phyloP scores from a whole-genome alignment of 1,284 basidiomycete genomes.

The Marasmius fiardii region DNA sequence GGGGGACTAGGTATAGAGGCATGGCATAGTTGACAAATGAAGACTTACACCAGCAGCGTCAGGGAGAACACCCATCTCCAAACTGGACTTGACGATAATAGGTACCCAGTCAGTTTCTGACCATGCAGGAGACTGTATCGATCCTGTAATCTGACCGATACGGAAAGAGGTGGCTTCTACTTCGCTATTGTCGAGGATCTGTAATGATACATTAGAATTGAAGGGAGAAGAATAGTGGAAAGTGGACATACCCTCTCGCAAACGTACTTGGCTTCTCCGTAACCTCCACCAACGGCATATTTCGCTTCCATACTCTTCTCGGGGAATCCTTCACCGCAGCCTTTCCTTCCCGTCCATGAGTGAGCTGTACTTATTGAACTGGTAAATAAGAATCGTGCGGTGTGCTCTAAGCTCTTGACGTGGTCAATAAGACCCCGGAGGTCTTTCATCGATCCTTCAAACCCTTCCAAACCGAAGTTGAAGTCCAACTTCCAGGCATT shows the following conservation, averaged over 20 bases:
- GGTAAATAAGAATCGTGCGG: constrained; percentile 6
- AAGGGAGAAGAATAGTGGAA: not conserved
- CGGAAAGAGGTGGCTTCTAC: constrained; percentile 18
- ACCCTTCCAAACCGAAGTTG: constrained; percentile 23
- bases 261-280: constrained; percentile 22
- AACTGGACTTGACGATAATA: constrained; percentile 18
- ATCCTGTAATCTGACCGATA: constrained; percentile 22
- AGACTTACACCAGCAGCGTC: constrained; percentile 10
- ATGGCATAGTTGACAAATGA: not conserved
- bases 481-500: constrained; percentile 29
- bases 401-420: constrained; percentile 12
- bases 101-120: constrained; percentile 20
- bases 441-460: constrained; percentile 22
- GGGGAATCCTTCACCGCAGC: constrained; percentile 11
- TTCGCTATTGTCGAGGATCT: constrained; percentile 11
- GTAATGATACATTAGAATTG: not conserved
- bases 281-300: constrained; percentile 16
- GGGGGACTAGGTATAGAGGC: not conserved
- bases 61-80: constrained; percentile 18
- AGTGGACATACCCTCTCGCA: constrained; percentile 16
- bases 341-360: constrained; percentile 3
- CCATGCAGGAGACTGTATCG: constrained; percentile 20
- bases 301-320: constrained; percentile 8
- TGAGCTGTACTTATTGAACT: constrained; percentile 14
- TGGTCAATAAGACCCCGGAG: constrained; percentile 22